Conservation (phyloP, 345 rosid species). For the Clarkia xantiana region DNA sequence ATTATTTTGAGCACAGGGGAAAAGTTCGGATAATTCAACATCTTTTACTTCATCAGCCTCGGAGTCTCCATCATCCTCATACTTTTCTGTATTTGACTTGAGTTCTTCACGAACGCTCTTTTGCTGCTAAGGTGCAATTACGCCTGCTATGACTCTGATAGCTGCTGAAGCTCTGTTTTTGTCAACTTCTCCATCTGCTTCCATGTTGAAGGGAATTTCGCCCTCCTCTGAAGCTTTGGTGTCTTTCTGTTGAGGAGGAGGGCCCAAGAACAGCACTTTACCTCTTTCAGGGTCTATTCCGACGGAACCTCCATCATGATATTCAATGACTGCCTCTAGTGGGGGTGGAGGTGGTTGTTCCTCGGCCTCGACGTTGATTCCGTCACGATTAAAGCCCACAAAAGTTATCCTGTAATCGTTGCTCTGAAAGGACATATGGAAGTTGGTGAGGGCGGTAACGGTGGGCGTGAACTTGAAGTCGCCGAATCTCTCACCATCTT, state of each 20-base stretch:
- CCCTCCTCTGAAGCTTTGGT: constrained; percentile 18
- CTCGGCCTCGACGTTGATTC: too few species aligned
- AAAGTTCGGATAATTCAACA: constrained; percentile 22
- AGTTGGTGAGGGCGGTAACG: too few species aligned
- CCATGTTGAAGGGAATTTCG: constrained; percentile 17
- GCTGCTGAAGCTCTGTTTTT: constrained; percentile 47
- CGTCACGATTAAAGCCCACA: too few species aligned
- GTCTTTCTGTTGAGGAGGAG: constrained; percentile 45
- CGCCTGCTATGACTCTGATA: constrained; percentile 55
- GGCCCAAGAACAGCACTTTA: constrained; percentile 68
- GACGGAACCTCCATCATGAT: too few species aligned
- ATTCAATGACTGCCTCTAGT: too few species aligned
- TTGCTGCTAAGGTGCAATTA: constrained; percentile 63
- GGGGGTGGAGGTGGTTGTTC: too few species aligned
- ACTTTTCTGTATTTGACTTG: too few species aligned
- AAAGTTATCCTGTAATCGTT: too few species aligned
- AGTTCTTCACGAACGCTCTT: constrained; percentile 33
- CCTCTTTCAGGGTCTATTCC: too few species aligned
- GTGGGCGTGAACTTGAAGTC: too few species aligned
- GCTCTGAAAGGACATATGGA: too few species aligned
- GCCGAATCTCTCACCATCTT: too few species aligned
- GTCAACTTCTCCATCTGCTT: constrained; percentile 35
- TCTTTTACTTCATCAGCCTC: background rate
- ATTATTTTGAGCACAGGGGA: constrained; percentile 34
- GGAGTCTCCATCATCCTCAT: background rate